Percentiles rank a stretch among this genome's conserved stretches.
Evolutionary conservation across 495 filamentous ascomycete genomes (phyloP).

Genomic region (Podospora sp.): DNA sequence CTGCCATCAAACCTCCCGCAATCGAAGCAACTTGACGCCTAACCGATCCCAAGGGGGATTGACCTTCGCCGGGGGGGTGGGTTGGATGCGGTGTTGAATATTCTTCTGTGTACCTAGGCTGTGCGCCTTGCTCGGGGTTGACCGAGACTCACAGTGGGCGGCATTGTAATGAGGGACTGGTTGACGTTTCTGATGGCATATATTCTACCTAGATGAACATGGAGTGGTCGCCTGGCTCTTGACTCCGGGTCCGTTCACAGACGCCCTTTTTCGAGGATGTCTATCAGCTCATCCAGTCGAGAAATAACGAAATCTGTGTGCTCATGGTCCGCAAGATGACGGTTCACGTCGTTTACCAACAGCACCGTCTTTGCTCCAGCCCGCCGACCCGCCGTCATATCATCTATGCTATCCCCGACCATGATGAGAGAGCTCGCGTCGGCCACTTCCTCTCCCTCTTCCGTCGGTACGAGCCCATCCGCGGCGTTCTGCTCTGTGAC

Average conservation of each 20-base stretch:
- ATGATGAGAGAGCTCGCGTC: conserved; percentile 53
- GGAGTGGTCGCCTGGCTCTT: neutral
- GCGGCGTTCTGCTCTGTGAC: conserved; percentile 21
- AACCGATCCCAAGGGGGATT: no score
- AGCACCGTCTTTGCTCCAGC: conserved; percentile 91
- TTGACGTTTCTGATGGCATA: conserved; percentile 12
- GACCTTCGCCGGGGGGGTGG: neutral
- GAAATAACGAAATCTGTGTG: conserved; percentile 74
- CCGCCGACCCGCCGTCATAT: conserved; percentile 83
- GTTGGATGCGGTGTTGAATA: neutral
- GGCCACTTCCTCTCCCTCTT: conserved; percentile 38
- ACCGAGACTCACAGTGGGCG: neutral
- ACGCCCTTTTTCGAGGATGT: conserved; percentile 70
- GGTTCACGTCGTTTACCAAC: conserved; percentile 79
- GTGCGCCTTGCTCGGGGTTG: neutral
- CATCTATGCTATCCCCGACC: conserved; percentile 90
- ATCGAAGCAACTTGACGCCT: no score
- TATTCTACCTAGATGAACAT: conserved; percentile 21
- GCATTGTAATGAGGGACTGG: neutral
- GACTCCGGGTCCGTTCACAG: conserved; percentile 38
- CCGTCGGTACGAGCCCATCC: conserved; percentile 23
- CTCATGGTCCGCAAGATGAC: conserved; percentile 69
- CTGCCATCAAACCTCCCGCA: neutral
- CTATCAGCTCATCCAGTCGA: conserved; percentile 70
- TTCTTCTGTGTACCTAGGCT: neutral